A percentile compares a stretch with the other conserved stretches of the same genome.
Conservation (phyloP, 495 filamentous ascomycete species). For the Podospora anserina region DNA sequence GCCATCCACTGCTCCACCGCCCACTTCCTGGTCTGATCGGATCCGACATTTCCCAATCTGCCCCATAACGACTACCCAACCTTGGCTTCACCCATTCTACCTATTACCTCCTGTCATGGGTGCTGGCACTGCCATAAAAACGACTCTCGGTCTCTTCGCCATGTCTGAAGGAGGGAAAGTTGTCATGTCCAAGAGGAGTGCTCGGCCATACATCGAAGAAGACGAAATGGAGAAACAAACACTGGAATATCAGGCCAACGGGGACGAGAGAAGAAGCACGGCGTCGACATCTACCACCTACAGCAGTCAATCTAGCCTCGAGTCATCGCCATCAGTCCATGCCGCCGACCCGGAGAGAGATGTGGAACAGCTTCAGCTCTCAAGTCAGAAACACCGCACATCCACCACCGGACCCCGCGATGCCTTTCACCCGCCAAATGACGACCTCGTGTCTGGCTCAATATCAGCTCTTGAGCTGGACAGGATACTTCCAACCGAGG, state of each 20-base stretch:
- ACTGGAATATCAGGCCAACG: conserved; percentile 9
- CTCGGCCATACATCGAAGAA: conserved; percentile 25
- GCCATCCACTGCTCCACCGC: neutral
- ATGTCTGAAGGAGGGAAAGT: conserved; percentile 23
- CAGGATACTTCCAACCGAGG: conserved; percentile 18
- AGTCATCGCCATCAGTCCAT: conserved; percentile 19
- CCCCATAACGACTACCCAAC: neutral
- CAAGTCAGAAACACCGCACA: neutral
- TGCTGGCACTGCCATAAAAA: neutral
- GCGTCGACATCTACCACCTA: conserved; percentile 18
- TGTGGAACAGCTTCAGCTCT: conserved; percentile 3
- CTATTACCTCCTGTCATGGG: neutral
- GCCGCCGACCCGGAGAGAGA: conserved; percentile 5
- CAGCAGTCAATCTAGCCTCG: conserved; percentile 22
- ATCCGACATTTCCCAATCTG: neutral
- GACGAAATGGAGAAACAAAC: conserved; percentile 21
- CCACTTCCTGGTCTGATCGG: neutral
- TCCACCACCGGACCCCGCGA: conserved; percentile 7
- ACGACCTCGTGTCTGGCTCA: neutral
- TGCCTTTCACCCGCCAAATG: conserved; percentile 16
- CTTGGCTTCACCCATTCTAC: neutral
- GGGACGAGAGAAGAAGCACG: conserved; percentile 13
- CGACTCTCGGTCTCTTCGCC: neutral
- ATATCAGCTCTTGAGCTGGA: conserved; percentile 7
- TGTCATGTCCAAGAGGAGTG: conserved; percentile 30